Evolutionary conservation across 2,329 filamentous ascomycete species (phyloP), one percentile per base, ranked within the genome.

Genomic region (Thermothelomyces thermophilus): DNA sequence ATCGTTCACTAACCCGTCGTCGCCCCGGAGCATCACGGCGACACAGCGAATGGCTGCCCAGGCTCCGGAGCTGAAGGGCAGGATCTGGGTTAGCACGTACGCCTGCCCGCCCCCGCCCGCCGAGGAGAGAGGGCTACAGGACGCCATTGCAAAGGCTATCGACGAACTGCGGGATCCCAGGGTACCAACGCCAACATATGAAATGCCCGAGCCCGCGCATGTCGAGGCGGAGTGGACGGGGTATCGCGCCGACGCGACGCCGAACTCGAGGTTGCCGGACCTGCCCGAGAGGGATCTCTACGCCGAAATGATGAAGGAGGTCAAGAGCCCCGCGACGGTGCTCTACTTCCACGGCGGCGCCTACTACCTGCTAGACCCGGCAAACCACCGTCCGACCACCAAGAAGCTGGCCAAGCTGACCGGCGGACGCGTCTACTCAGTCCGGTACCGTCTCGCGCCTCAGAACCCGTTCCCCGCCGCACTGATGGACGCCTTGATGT

Each of bases 291-390:
- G 70, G 48, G 75, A 83, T 48, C 83, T 83, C 62, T 91, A 85
- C 61, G 68, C 67, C 41, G 73, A 75, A 48, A 68, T 91, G 68
- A 83, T 87, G 77, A 74, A 74, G 50, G 86, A 90, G 62, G 77
- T 77, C 51, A 77, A 66, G n/a, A 75, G 71, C 43, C 75, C 78
- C 3, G 74, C 76, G 1, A 89, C 84, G 0, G 65, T 89, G 0
- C 69, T 90, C 17, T 90, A 87, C 65, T 77, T 90, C 59, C 86
- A 90, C 64, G 86, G 86, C 54, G 87, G 87, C 46, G 86, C 82
- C 3, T 86, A 85, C 68, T 89, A 74, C 56, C 74, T 89, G 24
- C 75, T 84, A 60, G 87, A 90, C 59, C 86, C 87, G 14, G 67
- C 74, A 1, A 82, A 80, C 0, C 83, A 89, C 60, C 78, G 87